Evolutionary conservation across 2,329 filamentous ascomycete species (phyloP).

Genomic region (Colletotrichum sp.): DNA sequence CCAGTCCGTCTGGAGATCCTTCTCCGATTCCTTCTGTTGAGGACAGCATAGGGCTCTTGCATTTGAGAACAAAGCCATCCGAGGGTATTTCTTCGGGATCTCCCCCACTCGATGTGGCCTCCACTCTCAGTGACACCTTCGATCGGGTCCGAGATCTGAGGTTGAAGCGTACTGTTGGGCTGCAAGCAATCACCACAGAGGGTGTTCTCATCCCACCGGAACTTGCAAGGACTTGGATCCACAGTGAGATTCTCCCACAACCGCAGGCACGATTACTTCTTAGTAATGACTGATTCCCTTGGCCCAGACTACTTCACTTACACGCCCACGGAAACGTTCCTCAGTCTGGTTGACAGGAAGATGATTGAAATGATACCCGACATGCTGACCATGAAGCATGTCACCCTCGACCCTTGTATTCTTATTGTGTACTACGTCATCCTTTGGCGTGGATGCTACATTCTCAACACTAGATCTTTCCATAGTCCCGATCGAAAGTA

Average conservation of each 20-base stretch:
- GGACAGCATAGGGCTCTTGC: neutral
- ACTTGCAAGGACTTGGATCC: conserved; percentile 31
- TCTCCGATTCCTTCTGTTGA: neutral
- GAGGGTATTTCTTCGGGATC: neutral
- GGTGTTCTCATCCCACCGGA: conserved; percentile 31
- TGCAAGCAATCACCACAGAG: conserved; percentile 26
- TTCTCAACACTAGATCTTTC: neutral
- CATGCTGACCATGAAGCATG: conserved; percentile 29
- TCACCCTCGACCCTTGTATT: conserved; percentile 33
- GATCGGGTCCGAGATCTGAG: conserved; percentile 30
- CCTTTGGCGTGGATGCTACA: conserved; percentile 32
- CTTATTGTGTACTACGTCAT: conserved; percentile 35
- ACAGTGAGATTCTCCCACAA: conserved; percentile 22
- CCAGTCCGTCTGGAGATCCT: neutral
- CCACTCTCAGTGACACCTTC: conserved; percentile 32
- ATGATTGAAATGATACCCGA: conserved; percentile 35
- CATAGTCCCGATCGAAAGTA: conserved; percentile 23
- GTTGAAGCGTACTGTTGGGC: conserved; percentile 23
- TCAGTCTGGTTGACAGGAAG: conserved; percentile 29
- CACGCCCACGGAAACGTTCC: conserved; percentile 32
- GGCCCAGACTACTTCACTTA: conserved; percentile 31
- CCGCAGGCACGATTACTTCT: neutral
- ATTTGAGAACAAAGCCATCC: neutral
- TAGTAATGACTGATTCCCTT: neutral
- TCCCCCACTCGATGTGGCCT: conserved; percentile 27